Evolutionary conservation across 2,329 filamentous ascomycete genomes (phyloP).

Genomic region (Calonectria multiphialidica): DNA sequence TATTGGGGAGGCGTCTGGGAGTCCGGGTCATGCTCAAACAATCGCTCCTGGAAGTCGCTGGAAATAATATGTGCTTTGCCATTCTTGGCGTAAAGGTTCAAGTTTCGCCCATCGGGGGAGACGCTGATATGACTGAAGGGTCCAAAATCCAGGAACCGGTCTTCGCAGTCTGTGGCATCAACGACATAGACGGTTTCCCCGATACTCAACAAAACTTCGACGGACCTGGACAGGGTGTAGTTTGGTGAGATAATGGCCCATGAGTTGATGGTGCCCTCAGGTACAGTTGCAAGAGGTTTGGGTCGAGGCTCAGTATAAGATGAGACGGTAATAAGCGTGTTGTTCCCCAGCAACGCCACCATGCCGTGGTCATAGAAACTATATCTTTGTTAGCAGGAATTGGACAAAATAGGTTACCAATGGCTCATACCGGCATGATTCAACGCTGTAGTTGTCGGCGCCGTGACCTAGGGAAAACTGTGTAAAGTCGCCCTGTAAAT

Average conservation of each 20-base stretch:
- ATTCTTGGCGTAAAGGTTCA: slow-evolving; percentile 87
- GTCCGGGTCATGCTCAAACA: slow-evolving; percentile 92
- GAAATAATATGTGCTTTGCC: slow-evolving; percentile 93
- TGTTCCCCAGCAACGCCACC: slow-evolving; percentile 91
- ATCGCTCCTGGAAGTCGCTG: slow-evolving; percentile 91
- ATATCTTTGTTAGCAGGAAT: slow-evolving; percentile 25
- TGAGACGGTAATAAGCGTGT: slow-evolving; percentile 86
- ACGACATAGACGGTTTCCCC: slow-evolving; percentile 86
- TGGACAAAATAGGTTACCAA: background rate
- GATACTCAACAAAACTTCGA: slow-evolving; percentile 91
- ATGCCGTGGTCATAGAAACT: slow-evolving; percentile 92
- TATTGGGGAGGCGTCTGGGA: slow-evolving; percentile 88
- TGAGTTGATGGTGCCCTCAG: slow-evolving; percentile 83
- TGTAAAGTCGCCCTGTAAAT: slow-evolving; percentile 93
- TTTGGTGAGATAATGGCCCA: slow-evolving; percentile 92
- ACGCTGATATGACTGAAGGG: slow-evolving; percentile 93
- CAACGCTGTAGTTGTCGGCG: slow-evolving; percentile 88
- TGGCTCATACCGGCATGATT: slow-evolving; percentile 75
- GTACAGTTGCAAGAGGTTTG: slow-evolving; percentile 81
- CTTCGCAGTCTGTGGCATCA: slow-evolving; percentile 90
- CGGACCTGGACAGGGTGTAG: slow-evolving; percentile 89
- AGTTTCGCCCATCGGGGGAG: slow-evolving; percentile 90
- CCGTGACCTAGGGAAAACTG: slow-evolving; percentile 94
- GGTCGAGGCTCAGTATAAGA: slow-evolving; percentile 93
- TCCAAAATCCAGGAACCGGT: slow-evolving; percentile 89